A percentile compares a stretch with the other conserved stretches of the same genome.
Evolutionary conservation across 441 rosid species (phyloP).

Genomic region (Gossypium laxum): DNA sequence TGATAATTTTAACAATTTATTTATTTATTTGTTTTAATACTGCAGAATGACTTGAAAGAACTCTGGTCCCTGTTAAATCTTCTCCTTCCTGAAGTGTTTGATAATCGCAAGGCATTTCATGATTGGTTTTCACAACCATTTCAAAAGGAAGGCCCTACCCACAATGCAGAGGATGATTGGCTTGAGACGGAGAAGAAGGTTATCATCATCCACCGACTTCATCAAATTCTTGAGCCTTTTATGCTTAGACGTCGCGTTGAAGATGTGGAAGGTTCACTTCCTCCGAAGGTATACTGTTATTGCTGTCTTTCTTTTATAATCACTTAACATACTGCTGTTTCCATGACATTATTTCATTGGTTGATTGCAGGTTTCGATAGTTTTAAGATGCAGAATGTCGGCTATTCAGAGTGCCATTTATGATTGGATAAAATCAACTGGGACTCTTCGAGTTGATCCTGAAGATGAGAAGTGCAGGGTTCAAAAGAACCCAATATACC

Average conservation of each 20-base stretch:
- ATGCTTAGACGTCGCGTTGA: conserved; percentile 99
- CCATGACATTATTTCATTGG: conserved; percentile 20
- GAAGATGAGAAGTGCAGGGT: conserved; percentile 75
- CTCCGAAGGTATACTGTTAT: conserved; percentile 71
- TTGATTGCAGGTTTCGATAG: conserved; percentile 65
- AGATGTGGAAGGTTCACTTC: conserved; percentile 99
- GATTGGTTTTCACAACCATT: conserved; percentile 99
- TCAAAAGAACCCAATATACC: conserved; percentile 70
- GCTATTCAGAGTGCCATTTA: conserved; percentile 87
- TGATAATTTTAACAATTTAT: background rate
- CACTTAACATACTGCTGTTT: conserved; percentile 19
- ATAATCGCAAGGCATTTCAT: conserved; percentile 96
- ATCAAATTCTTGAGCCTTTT: conserved; percentile 98
- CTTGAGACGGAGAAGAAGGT: conserved; percentile 99
- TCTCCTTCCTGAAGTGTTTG: conserved; percentile 97
- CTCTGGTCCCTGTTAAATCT: conserved; percentile 97
- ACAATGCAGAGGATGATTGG: conserved; percentile 97
- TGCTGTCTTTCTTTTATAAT: background rate
- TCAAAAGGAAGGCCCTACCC: conserved; percentile 73
- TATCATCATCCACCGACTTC: conserved; percentile 93
- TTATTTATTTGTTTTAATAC: conserved; percentile 5
- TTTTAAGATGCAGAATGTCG: conserved; percentile 94
- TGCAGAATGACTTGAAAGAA: conserved; percentile 96
- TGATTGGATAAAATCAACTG: conserved; percentile 98
- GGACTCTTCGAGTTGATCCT: conserved; percentile 93